Evolutionary conservation across 495 filamentous ascomycete species (phyloP).

Genomic region (Xylaria nigripes): DNA sequence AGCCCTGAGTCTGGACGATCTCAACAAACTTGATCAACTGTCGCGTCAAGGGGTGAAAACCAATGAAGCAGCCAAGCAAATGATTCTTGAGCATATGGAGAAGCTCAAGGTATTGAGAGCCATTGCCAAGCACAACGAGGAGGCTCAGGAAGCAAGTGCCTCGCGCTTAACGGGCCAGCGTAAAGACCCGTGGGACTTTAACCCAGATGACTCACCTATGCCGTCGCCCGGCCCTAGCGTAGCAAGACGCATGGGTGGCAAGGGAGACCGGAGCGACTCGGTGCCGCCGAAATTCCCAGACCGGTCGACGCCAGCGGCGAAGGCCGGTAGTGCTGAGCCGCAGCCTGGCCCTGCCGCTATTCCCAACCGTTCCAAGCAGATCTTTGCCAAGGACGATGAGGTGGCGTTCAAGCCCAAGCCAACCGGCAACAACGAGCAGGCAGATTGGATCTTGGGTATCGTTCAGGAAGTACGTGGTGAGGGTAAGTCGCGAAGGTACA

Average conservation of each 20-base stretch:
- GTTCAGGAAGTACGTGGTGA: constrained; percentile 79
- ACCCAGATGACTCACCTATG: constrained; percentile 63
- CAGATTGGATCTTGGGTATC: constrained; percentile 84
- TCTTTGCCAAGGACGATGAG: constrained; percentile 62
- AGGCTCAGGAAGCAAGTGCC: constrained; percentile 44
- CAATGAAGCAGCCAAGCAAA: constrained; percentile 29
- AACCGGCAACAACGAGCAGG: constrained; percentile 53
- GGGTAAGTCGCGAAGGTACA: constrained; percentile 82
- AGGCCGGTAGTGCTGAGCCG: constrained; percentile 38
- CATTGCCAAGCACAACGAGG: constrained; percentile 50
- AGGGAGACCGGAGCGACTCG: constrained; percentile 42
- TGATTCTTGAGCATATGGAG: constrained; percentile 34
- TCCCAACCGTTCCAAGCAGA: constrained; percentile 38
- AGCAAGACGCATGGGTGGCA: constrained; percentile 29
- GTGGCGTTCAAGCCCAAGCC: constrained; percentile 84
- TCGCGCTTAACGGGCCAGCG: constrained; percentile 23
- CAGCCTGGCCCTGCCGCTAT: constrained; percentile 26
- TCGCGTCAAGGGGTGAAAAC: constrained; percentile 36
- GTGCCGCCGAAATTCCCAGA: constrained; percentile 36
- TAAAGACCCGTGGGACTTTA: constrained; percentile 54
- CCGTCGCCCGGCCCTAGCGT: constrained; percentile 49
- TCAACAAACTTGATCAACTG: constrained; percentile 33
- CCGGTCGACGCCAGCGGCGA: constrained; percentile 36
- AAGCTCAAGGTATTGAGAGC: constrained; percentile 38
- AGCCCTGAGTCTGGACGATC: constrained; percentile 19